These are phyloP conservation scores for Eucalyptus cloeziana DNA, from an alignment of 345 rosid genomes.

Conservation along the genomic window DNA sequence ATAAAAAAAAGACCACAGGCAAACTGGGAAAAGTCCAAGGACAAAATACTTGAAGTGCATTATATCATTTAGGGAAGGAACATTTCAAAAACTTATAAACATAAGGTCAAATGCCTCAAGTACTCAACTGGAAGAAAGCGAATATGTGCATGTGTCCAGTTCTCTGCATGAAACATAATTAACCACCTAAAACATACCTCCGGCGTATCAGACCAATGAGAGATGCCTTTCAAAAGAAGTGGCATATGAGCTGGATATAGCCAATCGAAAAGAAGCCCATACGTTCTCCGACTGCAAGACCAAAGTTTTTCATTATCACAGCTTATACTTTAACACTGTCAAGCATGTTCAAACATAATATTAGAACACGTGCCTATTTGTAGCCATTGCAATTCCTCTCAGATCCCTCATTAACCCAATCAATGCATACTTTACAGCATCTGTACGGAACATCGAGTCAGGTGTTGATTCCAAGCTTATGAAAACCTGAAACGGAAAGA, in stretches of 20 bases:
- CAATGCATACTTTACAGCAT: slow-evolving; percentile 80
- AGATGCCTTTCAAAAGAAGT: slow-evolving; percentile 79
- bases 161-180: background rate
- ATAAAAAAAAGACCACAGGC: background rate
- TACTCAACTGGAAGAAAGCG: background rate
- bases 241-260: slow-evolving; percentile 95
- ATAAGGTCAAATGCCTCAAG: background rate
- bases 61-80: background rate
- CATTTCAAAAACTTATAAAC: background rate
- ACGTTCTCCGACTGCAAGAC: slow-evolving; percentile 80
- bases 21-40: background rate
- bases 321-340: background rate
- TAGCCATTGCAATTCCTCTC: slow-evolving; percentile 96
- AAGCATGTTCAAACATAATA: background rate
- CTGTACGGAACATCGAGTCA: slow-evolving; percentile 81
- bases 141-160: background rate
- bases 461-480: slow-evolving; percentile 81
- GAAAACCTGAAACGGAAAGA: slow-evolving; percentile 39
- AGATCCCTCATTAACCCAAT: slow-evolving; percentile 97
- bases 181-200: slow-evolving; percentile 43
- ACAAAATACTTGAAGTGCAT: background rate
- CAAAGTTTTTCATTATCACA: background rate
- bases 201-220: slow-evolving; percentile 95
- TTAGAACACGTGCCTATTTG: slow-evolving; percentile 48
- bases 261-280: slow-evolving; percentile 95